A percentile compares a stretch with the other conserved stretches of the same genome.
Conservation (phyloP, 2,329 filamentous ascomycete species). For the Sclerotinia spermophila region DNA sequence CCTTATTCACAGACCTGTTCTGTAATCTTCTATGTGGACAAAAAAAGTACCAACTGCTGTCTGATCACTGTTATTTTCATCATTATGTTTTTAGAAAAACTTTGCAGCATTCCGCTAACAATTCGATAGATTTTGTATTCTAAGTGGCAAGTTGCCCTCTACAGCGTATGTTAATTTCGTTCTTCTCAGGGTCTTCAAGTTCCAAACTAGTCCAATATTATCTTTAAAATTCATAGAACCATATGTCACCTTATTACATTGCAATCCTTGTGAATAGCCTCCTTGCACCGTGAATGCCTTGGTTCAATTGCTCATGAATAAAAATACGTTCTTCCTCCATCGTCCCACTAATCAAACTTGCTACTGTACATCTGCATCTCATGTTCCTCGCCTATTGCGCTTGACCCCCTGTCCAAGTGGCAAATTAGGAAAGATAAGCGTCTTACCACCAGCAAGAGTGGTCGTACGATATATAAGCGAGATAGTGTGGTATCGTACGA, state of each 20-base stretch:
- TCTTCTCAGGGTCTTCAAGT: not conserved
- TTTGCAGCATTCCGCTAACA: conserved; percentile 17
- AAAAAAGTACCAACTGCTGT: conserved; percentile 76
- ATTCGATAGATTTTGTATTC: not conserved
- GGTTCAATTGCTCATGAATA: not conserved
- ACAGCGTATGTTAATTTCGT: conserved; percentile 3
- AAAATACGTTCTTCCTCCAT: not conserved
- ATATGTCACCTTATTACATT: not conserved
- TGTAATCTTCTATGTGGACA: conserved; percentile 66
- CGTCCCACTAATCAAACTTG: not conserved
- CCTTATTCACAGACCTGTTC: conserved; percentile 80
- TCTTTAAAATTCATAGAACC: not conserved
- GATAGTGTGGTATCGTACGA: not conserved
- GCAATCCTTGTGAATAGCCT: not conserved
- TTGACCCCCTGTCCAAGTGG: not conserved
- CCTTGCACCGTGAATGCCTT: not conserved
- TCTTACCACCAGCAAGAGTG: not conserved
- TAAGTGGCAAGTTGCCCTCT: not conserved
- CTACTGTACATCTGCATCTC: not conserved
- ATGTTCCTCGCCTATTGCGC: not conserved
- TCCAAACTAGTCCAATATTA: not conserved
- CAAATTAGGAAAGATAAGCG: not conserved
- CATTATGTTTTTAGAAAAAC: not conserved
- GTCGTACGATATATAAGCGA: conserved; percentile 6
- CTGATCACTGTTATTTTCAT: conserved; percentile 48